Evolutionary conservation across 495 filamentous ascomycete species (phyloP).

Genomic region (Parachaetomium inaequale): DNA sequence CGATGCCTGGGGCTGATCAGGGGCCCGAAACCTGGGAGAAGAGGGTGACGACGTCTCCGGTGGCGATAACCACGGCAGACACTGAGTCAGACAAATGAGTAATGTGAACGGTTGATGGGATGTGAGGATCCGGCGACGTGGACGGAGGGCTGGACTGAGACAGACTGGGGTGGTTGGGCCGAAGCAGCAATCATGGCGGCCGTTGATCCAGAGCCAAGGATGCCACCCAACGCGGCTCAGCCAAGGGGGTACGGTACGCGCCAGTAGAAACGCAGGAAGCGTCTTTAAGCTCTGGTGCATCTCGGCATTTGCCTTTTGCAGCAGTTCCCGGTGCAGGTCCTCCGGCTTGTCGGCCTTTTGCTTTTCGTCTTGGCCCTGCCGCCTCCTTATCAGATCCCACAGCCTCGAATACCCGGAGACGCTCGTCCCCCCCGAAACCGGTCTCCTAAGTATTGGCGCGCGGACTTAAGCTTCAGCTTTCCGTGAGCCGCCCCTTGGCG

Average conservation of each 20-base stretch:
- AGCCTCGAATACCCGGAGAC: not conserved
- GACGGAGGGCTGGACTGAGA: slow-evolving; percentile 5
- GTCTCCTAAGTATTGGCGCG: slow-evolving; percentile 4
- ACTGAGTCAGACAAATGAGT: slow-evolving; percentile 4
- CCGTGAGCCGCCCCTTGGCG: slow-evolving; percentile 17
- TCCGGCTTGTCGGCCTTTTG: not conserved
- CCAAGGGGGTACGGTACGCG: slow-evolving; percentile 1
- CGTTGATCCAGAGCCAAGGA: slow-evolving; percentile 11
- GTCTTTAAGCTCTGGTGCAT: slow-evolving; percentile 13
- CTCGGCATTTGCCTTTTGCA: slow-evolving; percentile 15
- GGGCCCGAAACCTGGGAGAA: not conserved
- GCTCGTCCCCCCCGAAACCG: not conserved
- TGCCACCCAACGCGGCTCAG: not conserved
- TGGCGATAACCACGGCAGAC: not conserved
- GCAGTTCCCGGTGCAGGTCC: not conserved
- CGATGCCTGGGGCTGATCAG: not conserved
- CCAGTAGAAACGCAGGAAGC: slow-evolving; percentile 2
- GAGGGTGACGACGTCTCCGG: not conserved
- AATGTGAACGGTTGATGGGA: not conserved
- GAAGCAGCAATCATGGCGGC: not conserved
- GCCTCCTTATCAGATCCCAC: slow-evolving; percentile 9
- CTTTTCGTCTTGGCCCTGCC: not conserved
- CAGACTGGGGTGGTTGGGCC: not conserved
- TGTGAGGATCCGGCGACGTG: not conserved
- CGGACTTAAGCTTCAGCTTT: slow-evolving; percentile 12